Conservation (phyloP, 2,329 filamentous ascomycete genomes). For the Colletotrichum agaves region DNA sequence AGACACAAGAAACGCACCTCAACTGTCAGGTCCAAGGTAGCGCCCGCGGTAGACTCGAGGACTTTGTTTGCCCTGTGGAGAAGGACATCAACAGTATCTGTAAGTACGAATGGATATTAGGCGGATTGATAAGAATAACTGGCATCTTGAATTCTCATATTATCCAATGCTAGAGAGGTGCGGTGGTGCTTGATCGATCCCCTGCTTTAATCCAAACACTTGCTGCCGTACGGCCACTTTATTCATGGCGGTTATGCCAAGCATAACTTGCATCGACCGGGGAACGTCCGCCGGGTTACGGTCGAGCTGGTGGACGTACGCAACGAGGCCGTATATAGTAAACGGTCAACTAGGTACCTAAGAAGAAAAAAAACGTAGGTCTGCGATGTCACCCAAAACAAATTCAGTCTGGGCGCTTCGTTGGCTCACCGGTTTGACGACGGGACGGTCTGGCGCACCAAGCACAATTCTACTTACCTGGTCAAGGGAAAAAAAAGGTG, state of each 20-base stretch:
- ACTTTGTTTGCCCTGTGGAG: slow-evolving; percentile 1
- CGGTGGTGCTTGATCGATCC: not conserved
- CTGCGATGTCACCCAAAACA: slow-evolving; percentile 12
- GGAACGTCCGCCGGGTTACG: no score
- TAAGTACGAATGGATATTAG: not conserved
- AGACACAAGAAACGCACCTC: slow-evolving; percentile 7
- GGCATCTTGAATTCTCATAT: not conserved
- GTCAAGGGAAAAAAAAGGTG: not conserved
- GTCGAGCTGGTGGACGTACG: no score
- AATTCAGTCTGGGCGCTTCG: not conserved
- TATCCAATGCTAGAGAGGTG: no score
- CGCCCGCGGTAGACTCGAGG: slow-evolving; percentile 4
- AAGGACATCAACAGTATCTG: not conserved
- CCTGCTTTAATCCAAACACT: slow-evolving; percentile 20
- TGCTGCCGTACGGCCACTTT: not conserved
- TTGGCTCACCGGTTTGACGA: not conserved
- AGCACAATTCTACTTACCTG: not conserved
- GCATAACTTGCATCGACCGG: no score
- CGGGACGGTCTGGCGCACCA: not conserved
- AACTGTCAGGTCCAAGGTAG: slow-evolving; percentile 11
- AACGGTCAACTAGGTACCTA: not conserved
- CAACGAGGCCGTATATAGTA: slow-evolving; percentile 1
- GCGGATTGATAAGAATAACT: not conserved
- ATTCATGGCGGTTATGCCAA: not conserved
- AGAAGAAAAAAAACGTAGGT: slow-evolving; percentile 7